These are phyloP conservation scores for Pyricularia sp. DNA, from an alignment of 2,329 filamentous ascomycete genomes.

Conservation along the genomic window DNA sequence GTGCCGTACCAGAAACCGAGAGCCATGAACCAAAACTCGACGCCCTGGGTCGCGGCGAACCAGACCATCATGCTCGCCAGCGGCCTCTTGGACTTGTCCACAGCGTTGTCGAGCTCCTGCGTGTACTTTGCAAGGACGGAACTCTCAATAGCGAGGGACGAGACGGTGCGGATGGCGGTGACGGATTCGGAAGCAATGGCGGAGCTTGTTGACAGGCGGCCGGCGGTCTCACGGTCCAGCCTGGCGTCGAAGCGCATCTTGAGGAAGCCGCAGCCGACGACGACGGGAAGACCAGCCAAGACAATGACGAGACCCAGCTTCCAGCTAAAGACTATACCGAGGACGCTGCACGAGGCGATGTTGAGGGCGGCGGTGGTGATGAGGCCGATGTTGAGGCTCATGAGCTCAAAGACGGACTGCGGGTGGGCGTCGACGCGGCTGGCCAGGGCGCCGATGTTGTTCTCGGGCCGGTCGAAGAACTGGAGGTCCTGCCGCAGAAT, in stretches of 20 bases:
- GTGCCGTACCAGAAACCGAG: conserved; percentile 31
- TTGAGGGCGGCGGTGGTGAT: conserved; percentile 27
- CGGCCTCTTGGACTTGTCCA: conserved; percentile 13
- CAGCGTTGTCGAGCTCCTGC: conserved; percentile 20
- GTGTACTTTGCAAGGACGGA: conserved; percentile 25
- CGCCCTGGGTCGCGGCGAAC: conserved; percentile 25
- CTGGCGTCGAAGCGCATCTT: conserved; percentile 29
- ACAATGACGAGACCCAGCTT: conserved; percentile 39
- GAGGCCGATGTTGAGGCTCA: conserved; percentile 30
- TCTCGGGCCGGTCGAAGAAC: conserved; percentile 31
- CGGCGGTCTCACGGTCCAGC: conserved; percentile 25
- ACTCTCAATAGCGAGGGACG: conserved; percentile 13
- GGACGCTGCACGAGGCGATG: conserved; percentile 25
- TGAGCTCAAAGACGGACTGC: conserved; percentile 28
- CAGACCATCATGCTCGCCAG: conserved; percentile 23
- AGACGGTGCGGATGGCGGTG: conserved; percentile 15
- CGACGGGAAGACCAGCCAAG: conserved; percentile 27
- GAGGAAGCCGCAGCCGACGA: conserved; percentile 25
- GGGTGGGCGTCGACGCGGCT: conserved; percentile 26
- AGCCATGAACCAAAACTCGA: conserved; percentile 30
- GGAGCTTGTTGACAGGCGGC: conserved; percentile 25
- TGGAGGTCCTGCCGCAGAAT: conserved; percentile 30
- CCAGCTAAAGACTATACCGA: conserved; percentile 36
- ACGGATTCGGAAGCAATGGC: conserved; percentile 30
- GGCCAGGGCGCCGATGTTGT: conserved; percentile 26